These are phyloP conservation scores for Podila horticola DNA, from an alignment of 192 early-diverging fungal genomes.

Conservation along the genomic window DNA sequence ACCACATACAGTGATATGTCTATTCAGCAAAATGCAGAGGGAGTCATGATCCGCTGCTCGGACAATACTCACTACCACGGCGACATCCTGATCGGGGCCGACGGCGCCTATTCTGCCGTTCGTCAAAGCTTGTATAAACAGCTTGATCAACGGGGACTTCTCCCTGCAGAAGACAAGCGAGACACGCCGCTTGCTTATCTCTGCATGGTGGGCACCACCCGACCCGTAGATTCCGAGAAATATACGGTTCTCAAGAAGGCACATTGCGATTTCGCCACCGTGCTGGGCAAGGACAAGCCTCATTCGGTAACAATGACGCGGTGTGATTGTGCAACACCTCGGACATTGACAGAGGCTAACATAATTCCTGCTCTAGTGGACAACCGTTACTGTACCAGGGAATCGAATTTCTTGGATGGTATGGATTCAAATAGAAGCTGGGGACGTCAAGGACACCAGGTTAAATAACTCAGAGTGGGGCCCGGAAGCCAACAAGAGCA, in stretches of 20 bases:
- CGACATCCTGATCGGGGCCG: slow-evolving; percentile 15
- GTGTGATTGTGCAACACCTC: too few species aligned
- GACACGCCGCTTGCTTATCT: background rate
- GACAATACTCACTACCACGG: slow-evolving; percentile 3
- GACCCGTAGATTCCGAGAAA: background rate
- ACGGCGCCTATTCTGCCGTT: slow-evolving; percentile 10
- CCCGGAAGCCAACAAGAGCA: background rate
- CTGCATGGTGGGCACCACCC: slow-evolving; percentile 12
- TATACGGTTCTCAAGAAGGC: background rate
- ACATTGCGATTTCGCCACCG: background rate
- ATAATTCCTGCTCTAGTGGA: background rate
- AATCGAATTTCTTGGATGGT: background rate
- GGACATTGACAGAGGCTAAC: too few species aligned
- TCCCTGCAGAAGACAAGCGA: slow-evolving; percentile 1
- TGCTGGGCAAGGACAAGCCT: slow-evolving; percentile 5
- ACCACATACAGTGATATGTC: background rate
- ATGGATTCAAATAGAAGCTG: background rate
- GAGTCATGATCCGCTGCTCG: slow-evolving; percentile 2
- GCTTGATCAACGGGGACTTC: background rate
- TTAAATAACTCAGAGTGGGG: background rate
- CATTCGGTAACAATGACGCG: background rate
- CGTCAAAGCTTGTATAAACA: background rate
- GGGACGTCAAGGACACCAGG: background rate
- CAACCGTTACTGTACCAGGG: background rate
- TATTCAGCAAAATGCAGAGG: background rate